Evolutionary conservation across 805 yeast genomes (phyloP), one percentile per base, ranked within the genome.

Genomic region (Cyberlindnera saturnus): DNA sequence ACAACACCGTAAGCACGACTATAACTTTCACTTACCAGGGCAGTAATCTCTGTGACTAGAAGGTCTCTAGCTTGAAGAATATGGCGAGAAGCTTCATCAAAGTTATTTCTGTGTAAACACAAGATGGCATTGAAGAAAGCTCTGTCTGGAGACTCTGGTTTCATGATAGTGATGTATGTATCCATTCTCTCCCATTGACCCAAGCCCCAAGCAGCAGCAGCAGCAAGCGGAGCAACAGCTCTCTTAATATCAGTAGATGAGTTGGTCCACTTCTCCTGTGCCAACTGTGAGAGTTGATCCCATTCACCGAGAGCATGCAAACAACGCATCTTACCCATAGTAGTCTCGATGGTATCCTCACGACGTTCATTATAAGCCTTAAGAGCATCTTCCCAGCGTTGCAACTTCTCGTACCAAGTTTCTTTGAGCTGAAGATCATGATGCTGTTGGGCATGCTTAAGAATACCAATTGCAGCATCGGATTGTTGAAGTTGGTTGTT

Each of bases 141-240:
- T 46, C 89, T 80, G 59, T 93, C 98, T 0, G 98, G 96, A 3
- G 96, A 86, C 48, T 88, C 96, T 3, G 79, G 70, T 52, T 87
- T 87, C 95, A 93, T 89, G 2, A 86, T 96, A 50, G 79, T 70
- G 43, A 91, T 90, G 55, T 89, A 93, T 7, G 85, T 77, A 56
- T 87, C 97, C 89, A 95, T 90, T 55, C 86, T 74, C 51, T 89
- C 96, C 99, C 99, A 95, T 58, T 87, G 93, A 2, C 91, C 91
- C 34, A 95, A 69, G 14, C 98, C 97, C 99, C 99, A 93, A 1
- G 98, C 88, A 1, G 99, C 97, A 3, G 98, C 97, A 0, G 99
- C 99, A 0, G 98, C 99, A 42, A 95, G 67, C 1, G 99, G 98
- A 2, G 99, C 99, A 53, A 93, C 89, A 6, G 82, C 78, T 43